Base-by-base conservation (phyloP, 495 filamentous ascomycete genomes). In the Cryomyces minteri region DNA sequence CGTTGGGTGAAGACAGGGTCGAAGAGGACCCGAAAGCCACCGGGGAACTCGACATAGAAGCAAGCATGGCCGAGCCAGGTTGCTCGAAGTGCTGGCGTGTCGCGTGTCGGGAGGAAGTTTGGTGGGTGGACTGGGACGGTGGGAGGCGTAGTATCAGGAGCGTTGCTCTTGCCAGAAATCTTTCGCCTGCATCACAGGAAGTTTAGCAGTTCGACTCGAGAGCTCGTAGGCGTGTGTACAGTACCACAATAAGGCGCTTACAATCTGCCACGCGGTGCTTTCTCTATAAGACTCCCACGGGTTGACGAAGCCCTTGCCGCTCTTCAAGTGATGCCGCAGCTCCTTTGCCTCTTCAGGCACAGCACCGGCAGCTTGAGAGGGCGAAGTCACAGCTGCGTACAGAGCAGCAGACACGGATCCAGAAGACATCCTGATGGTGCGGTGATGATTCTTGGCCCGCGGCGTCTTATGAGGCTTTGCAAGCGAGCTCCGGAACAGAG, bases 1-100 rank as follows among this genome's bases (percentile, higher is more conserved):
- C 86, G 79, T 45, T 82, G 73, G 50, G 87, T 84, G 48, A 98
- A 94, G 11, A 98, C 88, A 2, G 90, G 90, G 58, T 98, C 90
- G 59, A 95, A 95, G 8, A 98, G 72, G 2, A 93, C 86, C 36
- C 88, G 77, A 18, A 98, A 66, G 0, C 90, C 90, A 44, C 70
- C 64, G 11, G 90, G 88, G 54, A 93, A 95, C 58, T 95, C 90
- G 44, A 93, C 79, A 56, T 82, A 84, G 61, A 86, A 94, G 63
- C 85, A 94, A 1, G 90, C 87, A 62, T 98, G 90, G 7, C 90
- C 90, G 4, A 98, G 74, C 90, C 90, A 98, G 32, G 90, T 98
- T 36, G 88, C 87, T 14, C 88, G 79, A 6, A 98, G 74, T 9
- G 62, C 67, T 37, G 56, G 52, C 4, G 77, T 63, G 58, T 51